These are phyloP conservation scores for Chromosphaera perkinsii DNA, from an alignment of 208 protist genomes.

Conservation along the genomic window DNA sequence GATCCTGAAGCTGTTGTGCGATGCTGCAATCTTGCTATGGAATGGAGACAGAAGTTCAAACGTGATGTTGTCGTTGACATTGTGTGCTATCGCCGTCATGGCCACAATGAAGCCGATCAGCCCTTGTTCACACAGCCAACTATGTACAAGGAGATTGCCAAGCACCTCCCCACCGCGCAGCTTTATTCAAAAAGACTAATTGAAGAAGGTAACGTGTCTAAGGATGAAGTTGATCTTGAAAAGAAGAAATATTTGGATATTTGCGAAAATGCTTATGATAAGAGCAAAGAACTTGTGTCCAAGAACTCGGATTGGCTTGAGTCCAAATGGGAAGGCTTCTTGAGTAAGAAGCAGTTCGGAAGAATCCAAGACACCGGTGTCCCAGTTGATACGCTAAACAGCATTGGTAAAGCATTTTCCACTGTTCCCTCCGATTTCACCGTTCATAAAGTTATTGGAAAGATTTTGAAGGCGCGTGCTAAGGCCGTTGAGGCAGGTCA, in stretches of 20 bases:
- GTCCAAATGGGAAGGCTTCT: conserved; percentile 16
- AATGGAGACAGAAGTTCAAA: conserved; percentile 48
- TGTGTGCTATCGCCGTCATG: conserved; percentile 56
- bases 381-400: not conserved
- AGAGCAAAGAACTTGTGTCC: conserved; percentile 6
- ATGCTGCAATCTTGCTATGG: conserved; percentile 27
- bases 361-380: conserved; percentile 5
- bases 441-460: conserved; percentile 20
- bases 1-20: conserved; percentile 45
- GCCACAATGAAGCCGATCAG: conserved; percentile 66
- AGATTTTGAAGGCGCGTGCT: conserved; percentile 12
- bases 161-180: conserved; percentile 34
- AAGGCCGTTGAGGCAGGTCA: conserved; percentile 29
- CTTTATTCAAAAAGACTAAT: conserved; percentile 42
- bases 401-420: conserved; percentile 9
- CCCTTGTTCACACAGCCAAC: conserved; percentile 63
- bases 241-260: conserved; percentile 6
- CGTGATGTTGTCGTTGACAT: conserved; percentile 63
- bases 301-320: conserved; percentile 23
- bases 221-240: not conserved
- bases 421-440: conserved; percentile 25
- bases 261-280: conserved; percentile 12
- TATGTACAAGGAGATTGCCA: conserved; percentile 56
- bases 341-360: not conserved
- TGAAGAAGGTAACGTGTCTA: conserved; percentile 16